Conservation (phyloP, 495 filamentous ascomycete species). For the Tuber magnatum region DNA sequence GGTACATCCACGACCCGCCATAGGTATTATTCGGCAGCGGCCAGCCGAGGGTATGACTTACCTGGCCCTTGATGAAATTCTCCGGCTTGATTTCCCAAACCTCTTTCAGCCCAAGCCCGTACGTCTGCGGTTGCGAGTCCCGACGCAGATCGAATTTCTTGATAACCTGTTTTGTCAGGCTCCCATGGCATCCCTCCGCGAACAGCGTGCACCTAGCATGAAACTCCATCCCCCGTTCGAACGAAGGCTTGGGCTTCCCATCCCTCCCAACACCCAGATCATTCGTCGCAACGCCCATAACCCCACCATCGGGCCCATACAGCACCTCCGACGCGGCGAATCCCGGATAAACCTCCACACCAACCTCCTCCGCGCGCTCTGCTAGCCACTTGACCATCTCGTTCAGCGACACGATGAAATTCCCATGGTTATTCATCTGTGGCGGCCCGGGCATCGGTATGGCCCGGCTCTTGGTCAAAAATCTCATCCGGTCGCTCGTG, state of each 20-base stretch:
- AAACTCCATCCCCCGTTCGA: slow-evolving; percentile 97
- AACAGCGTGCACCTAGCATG: slow-evolving; percentile 91
- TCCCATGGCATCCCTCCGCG: slow-evolving; percentile 92
- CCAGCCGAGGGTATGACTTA: slow-evolving; percentile 89
- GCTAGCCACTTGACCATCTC: slow-evolving; percentile 92
- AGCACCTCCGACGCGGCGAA: slow-evolving; percentile 92
- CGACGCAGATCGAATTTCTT: slow-evolving; percentile 89
- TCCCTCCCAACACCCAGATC: slow-evolving; percentile 76
- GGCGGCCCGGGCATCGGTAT: slow-evolving; percentile 80
- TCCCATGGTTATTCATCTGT: slow-evolving; percentile 97
- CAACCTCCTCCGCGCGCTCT: slow-evolving; percentile 88
- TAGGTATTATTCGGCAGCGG: slow-evolving; percentile 84
- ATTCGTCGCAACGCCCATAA: slow-evolving; percentile 93
- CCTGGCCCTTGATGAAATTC: slow-evolving; percentile 80
- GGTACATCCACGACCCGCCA: slow-evolving; percentile 96
- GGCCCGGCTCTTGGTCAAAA: slow-evolving; percentile 73
- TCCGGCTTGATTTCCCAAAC: slow-evolving; percentile 94
- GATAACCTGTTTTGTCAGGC: slow-evolving; percentile 87
- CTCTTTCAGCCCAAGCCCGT: slow-evolving; percentile 90
- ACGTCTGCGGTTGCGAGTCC: slow-evolving; percentile 88
- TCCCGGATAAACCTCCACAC: slow-evolving; percentile 97
- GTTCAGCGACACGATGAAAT: slow-evolving; percentile 93
- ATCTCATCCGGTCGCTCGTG: slow-evolving; percentile 79
- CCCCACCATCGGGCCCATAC: slow-evolving; percentile 76
- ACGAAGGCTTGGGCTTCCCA: slow-evolving; percentile 81